Percentiles rank a stretch among this genome's conserved stretches.
phyloP scores from a whole-genome alignment of 371 early-diverging fungal genomes.

The Chytridiales sp. region DNA sequence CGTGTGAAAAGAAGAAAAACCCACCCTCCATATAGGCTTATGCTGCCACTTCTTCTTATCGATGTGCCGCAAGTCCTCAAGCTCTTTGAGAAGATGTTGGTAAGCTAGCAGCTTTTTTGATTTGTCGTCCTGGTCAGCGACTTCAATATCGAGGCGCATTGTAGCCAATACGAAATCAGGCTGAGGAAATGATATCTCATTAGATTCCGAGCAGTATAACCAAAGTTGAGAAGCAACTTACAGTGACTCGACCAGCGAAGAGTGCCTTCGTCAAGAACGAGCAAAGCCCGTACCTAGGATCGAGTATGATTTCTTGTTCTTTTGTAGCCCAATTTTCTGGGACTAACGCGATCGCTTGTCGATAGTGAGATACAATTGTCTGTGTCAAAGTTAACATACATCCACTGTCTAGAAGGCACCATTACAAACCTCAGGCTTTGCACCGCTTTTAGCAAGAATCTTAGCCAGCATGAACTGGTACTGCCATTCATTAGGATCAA shows the following conservation, averaged over 20 bases:
- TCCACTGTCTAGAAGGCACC: neutral
- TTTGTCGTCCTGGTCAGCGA: too few species aligned
- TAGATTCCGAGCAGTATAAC: neutral
- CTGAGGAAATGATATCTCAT: neutral
- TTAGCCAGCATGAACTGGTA: conserved; percentile 63
- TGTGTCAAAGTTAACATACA: conserved; percentile 4
- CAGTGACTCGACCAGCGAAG: conserved; percentile 43
- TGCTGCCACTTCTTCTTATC: conserved; percentile 71
- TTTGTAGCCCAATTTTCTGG: conserved; percentile 48
- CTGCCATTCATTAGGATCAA: conserved; percentile 37
- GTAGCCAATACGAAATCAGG: conserved; percentile 1
- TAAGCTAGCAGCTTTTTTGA: neutral
- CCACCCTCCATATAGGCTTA: conserved; percentile 63
- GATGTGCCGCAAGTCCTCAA: conserved; percentile 47
- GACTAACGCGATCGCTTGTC: conserved; percentile 43
- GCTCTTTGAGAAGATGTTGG: conserved; percentile 28
- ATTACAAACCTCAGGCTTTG: conserved; percentile 36
- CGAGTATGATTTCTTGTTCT: conserved; percentile 59
- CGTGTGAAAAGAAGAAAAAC: conserved; percentile 37
- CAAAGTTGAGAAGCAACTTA: conserved; percentile 20
- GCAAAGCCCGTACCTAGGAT: conserved; percentile 58
- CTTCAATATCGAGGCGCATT: too few species aligned
- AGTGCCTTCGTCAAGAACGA: conserved; percentile 60
- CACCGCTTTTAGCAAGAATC: conserved; percentile 55
- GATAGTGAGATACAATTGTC: conserved; percentile 51